Percentiles rank a stretch among this genome's conserved stretches.
Evolutionary conservation across 2,329 filamentous ascomycete genomes (phyloP).

Genomic region (Capronia americana): DNA sequence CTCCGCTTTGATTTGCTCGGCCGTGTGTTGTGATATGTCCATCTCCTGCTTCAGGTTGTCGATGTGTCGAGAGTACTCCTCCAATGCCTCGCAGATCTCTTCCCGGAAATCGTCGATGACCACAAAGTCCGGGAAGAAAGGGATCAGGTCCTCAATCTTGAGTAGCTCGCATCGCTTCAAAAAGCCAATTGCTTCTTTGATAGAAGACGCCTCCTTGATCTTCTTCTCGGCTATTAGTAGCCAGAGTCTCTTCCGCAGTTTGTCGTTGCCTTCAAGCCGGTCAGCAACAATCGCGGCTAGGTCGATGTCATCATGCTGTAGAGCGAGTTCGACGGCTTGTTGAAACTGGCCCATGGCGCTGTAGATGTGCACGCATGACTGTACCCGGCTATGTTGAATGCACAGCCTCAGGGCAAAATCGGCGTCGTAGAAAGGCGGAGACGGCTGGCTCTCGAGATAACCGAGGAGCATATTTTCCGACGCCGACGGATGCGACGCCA

Average conservation of each 20-base stretch:
- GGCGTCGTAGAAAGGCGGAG: constrained; percentile 85
- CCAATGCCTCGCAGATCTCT: constrained; percentile 91
- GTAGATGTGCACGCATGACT: constrained; percentile 97
- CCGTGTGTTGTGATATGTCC: constrained; percentile 90
- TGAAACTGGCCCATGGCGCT: constrained; percentile 94
- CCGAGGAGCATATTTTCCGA: constrained; percentile 85
- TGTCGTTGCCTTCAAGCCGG: constrained; percentile 70
- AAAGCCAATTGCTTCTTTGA: constrained; percentile 93
- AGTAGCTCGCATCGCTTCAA: constrained; percentile 88
- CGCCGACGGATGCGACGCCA: constrained; percentile 81
- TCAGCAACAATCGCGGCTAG: constrained; percentile 90
- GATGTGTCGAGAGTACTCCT: constrained; percentile 91
- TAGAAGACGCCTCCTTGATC: constrained; percentile 79
- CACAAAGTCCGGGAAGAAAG: constrained; percentile 98
- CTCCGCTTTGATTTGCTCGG: constrained; percentile 86
- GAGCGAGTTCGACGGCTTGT: constrained; percentile 81
- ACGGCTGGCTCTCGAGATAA: constrained; percentile 89
- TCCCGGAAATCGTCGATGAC: constrained; percentile 99
- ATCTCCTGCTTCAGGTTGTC: constrained; percentile 89
- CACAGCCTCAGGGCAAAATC: constrained; percentile 96
- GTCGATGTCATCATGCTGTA: constrained; percentile 88
- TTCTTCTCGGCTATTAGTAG: constrained; percentile 93
- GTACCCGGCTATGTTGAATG: constrained; percentile 90
- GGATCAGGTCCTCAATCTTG: constrained; percentile 94
- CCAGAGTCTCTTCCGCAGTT: constrained; percentile 92